These are phyloP conservation scores for Phialophora chinensis DNA, from an alignment of 2,329 filamentous ascomycete species.

Conservation along the genomic window DNA sequence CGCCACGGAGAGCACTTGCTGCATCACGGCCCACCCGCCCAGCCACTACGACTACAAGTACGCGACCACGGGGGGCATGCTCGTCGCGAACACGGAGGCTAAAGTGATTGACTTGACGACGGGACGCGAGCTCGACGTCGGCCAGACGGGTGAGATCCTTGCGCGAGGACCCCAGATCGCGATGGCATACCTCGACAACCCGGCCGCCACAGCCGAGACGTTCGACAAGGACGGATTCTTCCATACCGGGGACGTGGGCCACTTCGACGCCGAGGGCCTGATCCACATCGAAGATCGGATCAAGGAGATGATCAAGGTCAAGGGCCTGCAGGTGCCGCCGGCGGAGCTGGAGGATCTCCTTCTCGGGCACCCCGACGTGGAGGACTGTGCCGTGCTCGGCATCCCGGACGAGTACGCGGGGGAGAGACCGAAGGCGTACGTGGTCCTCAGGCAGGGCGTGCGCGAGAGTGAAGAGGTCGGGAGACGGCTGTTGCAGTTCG, in stretches of 20 bases:
- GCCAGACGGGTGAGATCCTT: conserved; percentile 66
- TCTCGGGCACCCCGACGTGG: conserved; percentile 61
- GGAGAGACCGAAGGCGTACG: conserved; percentile 65
- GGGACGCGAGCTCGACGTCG: conserved; percentile 54
- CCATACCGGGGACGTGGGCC: conserved; percentile 71
- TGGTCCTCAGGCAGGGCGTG: conserved; percentile 87
- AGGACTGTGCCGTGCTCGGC: conserved; percentile 72
- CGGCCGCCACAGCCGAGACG: conserved; percentile 71
- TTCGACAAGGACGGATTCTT: conserved; percentile 66
- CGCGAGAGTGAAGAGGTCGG: conserved; percentile 65
- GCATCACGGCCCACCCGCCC: conserved; percentile 66
- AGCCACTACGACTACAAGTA: conserved; percentile 64
- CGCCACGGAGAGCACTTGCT: conserved; percentile 71
- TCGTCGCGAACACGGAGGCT: conserved; percentile 65
- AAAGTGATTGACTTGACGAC: conserved; percentile 61
- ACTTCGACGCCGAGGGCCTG: conserved; percentile 62
- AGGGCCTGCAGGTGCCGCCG: conserved; percentile 66
- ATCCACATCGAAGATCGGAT: conserved; percentile 48
- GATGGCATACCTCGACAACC: conserved; percentile 76
- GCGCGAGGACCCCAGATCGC: conserved; percentile 82
- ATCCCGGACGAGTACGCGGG: conserved; percentile 68
- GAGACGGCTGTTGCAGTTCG: conserved; percentile 49
- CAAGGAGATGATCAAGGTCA: conserved; percentile 67
- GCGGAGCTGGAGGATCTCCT: conserved; percentile 65
- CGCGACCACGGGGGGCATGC: conserved; percentile 52